These are phyloP conservation scores for Talaromyces wortmannii DNA, from an alignment of 495 filamentous ascomycete genomes.

Conservation along the genomic window DNA sequence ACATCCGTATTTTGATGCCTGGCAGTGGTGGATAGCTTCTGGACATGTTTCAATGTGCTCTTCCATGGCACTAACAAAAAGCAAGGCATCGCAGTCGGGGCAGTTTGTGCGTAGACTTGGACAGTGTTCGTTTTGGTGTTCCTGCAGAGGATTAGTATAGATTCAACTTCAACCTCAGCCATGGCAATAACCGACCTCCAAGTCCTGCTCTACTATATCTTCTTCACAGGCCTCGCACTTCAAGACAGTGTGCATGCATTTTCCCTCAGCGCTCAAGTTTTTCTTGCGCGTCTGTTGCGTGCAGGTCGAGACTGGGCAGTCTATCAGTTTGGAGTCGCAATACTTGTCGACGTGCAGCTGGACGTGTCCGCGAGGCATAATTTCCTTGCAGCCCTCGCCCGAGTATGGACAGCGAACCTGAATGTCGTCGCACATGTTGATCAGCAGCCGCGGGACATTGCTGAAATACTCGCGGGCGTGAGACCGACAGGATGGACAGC, in stretches of 20 bases:
- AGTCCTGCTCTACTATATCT: constrained; percentile 49
- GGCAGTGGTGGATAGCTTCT: constrained; percentile 45
- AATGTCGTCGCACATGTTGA: constrained; percentile 69
- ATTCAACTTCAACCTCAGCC: too few species aligned
- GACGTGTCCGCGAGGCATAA: constrained; percentile 59
- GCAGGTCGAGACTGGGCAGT: constrained; percentile 49
- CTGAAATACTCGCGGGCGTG: constrained; percentile 27
- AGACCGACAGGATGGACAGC: constrained; percentile 40
- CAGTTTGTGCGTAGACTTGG: constrained; percentile 42
- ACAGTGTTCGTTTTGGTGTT: constrained; percentile 45
- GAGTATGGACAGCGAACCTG: constrained; percentile 63
- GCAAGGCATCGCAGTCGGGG: constrained; percentile 40
- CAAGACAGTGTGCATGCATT: constrained; percentile 50
- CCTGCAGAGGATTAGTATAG: constrained; percentile 12
- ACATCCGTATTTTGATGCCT: constrained; percentile 52
- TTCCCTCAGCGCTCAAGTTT: constrained; percentile 26
- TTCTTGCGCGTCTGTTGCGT: constrained; percentile 44
- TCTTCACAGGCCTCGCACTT: constrained; percentile 48
- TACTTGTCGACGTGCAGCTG: constrained; percentile 69
- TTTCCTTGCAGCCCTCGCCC: constrained; percentile 53
- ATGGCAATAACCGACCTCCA: constrained; percentile 35
- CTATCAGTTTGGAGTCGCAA: constrained; percentile 59
- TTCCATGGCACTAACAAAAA: constrained; percentile 41
- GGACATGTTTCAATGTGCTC: constrained; percentile 46
- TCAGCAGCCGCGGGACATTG: constrained; percentile 46